Base-by-base conservation (phyloP, 495 filamentous ascomycete species). In the Talaromyces ruber region DNA sequence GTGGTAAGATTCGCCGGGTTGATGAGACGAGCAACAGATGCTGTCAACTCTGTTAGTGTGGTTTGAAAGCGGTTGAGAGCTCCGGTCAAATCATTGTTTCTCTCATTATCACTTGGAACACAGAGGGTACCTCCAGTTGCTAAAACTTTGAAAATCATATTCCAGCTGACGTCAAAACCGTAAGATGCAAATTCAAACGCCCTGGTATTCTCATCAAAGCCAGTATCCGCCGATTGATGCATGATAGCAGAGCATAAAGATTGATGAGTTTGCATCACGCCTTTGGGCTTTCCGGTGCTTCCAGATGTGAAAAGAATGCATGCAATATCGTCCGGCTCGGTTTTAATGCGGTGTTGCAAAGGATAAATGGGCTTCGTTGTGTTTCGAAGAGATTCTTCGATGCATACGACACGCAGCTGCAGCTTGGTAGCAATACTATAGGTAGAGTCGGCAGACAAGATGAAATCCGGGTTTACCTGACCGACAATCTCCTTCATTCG, bases 131-230 rank as follows among this genome's bases (percentile, higher is more conserved):
- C 84, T 1, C 84, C 84, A 6, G 69, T 65, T 0, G 78, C 76
- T 1, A 89, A 71, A 0, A 85, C 84, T 0, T 76, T 80, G 47
- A 87, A 82, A 4, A 84, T 79, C 59, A 89, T 85, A 12, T 74
- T 67, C 24, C 88, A 74, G 50, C 79, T 79, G 21, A 82, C 75
- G 64, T 88, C 85, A 60, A 86, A 85, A 8, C 81, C 79, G 68
- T 82, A 86, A 24, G 84, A 80, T 1, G 84, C 80, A 52, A 84
- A 78, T 58, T 88, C 84, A 65, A 89, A 78, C 18, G 85, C 79
- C 11, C 85, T 73, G n/a, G 80, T 79, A 3, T 67, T 43, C 6
- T 63, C 39, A n/a, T 6, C 32, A 11, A 61, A 51, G 8, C 24
- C 39, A 6, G 28, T 52, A 26, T 25, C 72, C 0, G 72, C 64